Percentiles rank a stretch among this genome's conserved stretches.
These are phyloP conservation scores for Hanseniaspora nectarophila DNA, from an alignment of 805 yeast species.

Conservation along the genomic window DNA sequence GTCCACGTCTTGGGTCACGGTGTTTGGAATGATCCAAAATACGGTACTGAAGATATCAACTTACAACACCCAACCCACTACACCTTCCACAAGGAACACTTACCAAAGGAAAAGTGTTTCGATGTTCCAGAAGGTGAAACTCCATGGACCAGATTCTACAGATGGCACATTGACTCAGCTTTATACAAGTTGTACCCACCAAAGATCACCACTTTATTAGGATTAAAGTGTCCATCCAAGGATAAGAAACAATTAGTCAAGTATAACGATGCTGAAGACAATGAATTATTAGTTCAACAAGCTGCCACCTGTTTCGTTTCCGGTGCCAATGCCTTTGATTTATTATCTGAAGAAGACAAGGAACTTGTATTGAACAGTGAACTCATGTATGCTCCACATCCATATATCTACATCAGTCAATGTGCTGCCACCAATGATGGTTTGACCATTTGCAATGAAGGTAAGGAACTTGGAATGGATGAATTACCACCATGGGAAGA, in stretches of 20 bases:
- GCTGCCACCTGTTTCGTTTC: conserved; percentile 86
- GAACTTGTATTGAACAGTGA: conserved; percentile 63
- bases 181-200: conserved; percentile 80
- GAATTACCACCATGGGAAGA: conserved; percentile 77
- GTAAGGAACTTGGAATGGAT: conserved; percentile 53
- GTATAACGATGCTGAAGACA: conserved; percentile 48
- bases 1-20: conserved; percentile 88
- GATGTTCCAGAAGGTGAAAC: conserved; percentile 19
- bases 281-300: conserved; percentile 49
- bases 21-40: conserved; percentile 44
- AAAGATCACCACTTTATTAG: conserved; percentile 69
- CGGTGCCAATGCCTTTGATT: conserved; percentile 66
- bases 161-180: conserved; percentile 93
- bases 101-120: conserved; percentile 52
- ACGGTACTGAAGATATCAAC: conserved; percentile 43
- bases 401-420: conserved; percentile 71
- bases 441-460: conserved; percentile 71
- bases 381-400: conserved; percentile 85
- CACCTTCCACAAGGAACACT: conserved; percentile 59
- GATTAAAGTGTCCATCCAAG: conserved; percentile 65
- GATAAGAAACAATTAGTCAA: conserved; percentile 50
- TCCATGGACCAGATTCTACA: conserved; percentile 66
- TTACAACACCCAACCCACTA: conserved; percentile 79
- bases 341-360: conserved; percentile 57
- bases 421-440: conserved; percentile 80